These are phyloP conservation scores for Malus sieversii DNA, from an alignment of 306 rosid species.

Conservation along the genomic window DNA sequence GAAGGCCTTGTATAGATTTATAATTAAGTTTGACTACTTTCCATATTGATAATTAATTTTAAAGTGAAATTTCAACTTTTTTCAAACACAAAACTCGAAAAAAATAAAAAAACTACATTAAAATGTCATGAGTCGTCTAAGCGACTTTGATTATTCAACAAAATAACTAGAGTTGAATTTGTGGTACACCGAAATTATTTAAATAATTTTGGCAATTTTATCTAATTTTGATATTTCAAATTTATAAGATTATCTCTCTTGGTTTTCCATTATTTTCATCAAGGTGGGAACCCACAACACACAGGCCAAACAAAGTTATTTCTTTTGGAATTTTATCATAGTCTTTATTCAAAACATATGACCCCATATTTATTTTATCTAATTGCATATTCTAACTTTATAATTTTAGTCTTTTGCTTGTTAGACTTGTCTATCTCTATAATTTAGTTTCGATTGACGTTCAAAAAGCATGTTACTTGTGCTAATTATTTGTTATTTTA, in stretches of 20 bases:
- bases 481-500: neutral
- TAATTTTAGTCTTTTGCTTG: neutral
- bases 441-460: neutral
- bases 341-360: neutral
- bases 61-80: fast-evolving
- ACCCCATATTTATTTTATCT: neutral
- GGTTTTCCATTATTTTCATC: neutral
- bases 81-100: too few species aligned
- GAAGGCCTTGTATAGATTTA: too few species aligned
- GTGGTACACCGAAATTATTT: neutral
- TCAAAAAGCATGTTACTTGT: neutral
- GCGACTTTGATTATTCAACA: neutral
- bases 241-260: too few species aligned
- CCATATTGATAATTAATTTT: fast-evolving
- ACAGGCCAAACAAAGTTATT: neutral
- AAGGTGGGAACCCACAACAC: neutral
- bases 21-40: too few species aligned
- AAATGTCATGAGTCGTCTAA: neutral
- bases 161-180: neutral
- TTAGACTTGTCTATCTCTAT: neutral
- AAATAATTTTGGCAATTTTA: neutral
- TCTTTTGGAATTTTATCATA: neutral
- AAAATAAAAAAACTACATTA: too few species aligned
- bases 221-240: neutral
- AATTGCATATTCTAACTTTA: neutral